Percentiles rank a stretch among this genome's conserved stretches.
Conservation (phyloP, 2,329 filamentous ascomycete species). For the Botrytis byssoidea region DNA sequence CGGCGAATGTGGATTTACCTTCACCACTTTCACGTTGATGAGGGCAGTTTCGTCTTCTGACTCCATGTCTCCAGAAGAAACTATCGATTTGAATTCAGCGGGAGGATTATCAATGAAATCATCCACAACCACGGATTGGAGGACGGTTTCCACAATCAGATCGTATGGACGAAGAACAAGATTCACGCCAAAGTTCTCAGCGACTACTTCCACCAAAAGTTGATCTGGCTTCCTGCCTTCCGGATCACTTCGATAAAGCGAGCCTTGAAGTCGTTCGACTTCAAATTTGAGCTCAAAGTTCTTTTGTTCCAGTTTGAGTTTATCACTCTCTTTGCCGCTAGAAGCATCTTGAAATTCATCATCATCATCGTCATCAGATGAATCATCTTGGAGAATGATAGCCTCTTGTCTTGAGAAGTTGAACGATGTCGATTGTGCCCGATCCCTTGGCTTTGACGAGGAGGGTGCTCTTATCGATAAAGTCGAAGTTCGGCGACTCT, state of each 20-base stretch:
- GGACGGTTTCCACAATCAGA: constrained; percentile 86
- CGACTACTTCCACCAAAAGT: constrained; percentile 85
- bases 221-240: constrained; percentile 73
- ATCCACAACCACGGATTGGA: constrained; percentile 84
- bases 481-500: constrained; percentile 19
- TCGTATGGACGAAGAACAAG: constrained; percentile 88
- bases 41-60: constrained; percentile 79
- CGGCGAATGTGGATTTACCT: constrained; percentile 85
- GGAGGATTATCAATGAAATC: constrained; percentile 90
- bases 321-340: constrained; percentile 54
- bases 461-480: constrained; percentile 26
- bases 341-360: constrained; percentile 66
- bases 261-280: constrained; percentile 90
- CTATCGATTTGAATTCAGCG: constrained; percentile 91
- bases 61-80: constrained; percentile 75
- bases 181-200: constrained; percentile 81
- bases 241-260: constrained; percentile 82
- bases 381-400: constrained; percentile 64
- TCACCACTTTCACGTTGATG: constrained; percentile 84
- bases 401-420: constrained; percentile 71
- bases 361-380: constrained; percentile 58
- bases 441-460: constrained; percentile 47
- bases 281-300: constrained; percentile 97
- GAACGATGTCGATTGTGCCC: constrained; percentile 68
- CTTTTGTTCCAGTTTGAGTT: constrained; percentile 76